Evolutionary conservation across 805 yeast genomes (phyloP).

Genomic region (Starmerella ratchasimensis): DNA sequence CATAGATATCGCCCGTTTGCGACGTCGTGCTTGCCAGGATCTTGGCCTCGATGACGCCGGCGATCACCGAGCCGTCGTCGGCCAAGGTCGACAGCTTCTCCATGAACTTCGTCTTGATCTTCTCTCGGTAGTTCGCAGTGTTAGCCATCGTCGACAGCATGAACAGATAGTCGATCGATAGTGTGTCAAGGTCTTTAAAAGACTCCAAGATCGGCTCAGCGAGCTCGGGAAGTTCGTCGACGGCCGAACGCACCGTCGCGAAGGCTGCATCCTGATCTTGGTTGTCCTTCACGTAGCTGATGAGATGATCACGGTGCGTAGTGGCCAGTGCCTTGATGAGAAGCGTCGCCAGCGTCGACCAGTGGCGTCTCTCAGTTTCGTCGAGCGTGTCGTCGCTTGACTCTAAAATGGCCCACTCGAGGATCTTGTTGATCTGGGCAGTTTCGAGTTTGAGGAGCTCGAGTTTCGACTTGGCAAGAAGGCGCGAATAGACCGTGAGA

Average conservation of each 20-base stretch:
- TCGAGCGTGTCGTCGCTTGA: neutral
- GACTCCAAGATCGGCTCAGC: conserved; percentile 6
- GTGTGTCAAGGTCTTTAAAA: neutral
- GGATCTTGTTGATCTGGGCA: neutral
- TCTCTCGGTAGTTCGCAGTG: conserved; percentile 22
- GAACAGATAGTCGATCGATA: conserved; percentile 19
- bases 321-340: conserved; percentile 6
- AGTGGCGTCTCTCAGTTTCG: neutral
- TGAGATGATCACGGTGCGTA: conserved; percentile 3
- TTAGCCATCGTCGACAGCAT: conserved; percentile 28
- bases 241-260: conserved; percentile 20
- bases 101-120: conserved; percentile 18
- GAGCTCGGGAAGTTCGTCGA: conserved; percentile 20
- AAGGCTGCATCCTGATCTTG: conserved; percentile 16
- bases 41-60: conserved; percentile 28
- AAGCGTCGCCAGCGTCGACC: conserved; percentile 9
- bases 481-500: conserved; percentile 7
- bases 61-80: conserved; percentile 20
- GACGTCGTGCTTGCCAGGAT: conserved; percentile 21
- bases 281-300: conserved; percentile 1
- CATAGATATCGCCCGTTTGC: conserved; percentile 14
- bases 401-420: conserved; percentile 1
- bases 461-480: conserved; percentile 8
- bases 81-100: conserved; percentile 11
- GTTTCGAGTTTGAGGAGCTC: neutral